Percentiles rank a stretch among this genome's conserved stretches.
Evolutionary conservation across 805 yeast species (phyloP).

Genomic region (Blastobotrys attinorum): DNA sequence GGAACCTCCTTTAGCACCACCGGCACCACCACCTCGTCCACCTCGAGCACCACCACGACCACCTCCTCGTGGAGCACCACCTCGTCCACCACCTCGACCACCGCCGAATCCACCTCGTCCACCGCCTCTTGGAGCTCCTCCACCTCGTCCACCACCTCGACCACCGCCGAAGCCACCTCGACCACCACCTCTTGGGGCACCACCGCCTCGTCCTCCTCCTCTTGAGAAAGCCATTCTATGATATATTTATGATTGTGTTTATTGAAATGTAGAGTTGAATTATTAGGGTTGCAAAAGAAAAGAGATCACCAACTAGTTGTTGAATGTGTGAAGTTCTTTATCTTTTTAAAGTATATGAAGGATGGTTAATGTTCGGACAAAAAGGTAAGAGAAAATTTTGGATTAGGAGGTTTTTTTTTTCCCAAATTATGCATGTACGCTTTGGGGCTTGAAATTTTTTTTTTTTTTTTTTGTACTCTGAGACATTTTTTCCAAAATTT

Average conservation of each 20-base stretch:
- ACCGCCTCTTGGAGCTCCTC: constrained; percentile 17
- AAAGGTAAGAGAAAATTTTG: no score
- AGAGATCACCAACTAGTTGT: constrained; percentile 1
- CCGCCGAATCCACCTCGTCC: constrained; percentile 38
- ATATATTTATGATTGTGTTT: not conserved
- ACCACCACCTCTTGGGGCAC: constrained; percentile 33
- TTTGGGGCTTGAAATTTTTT: no score
- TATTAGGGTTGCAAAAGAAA: no score
- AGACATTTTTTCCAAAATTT: no score
- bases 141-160: constrained; percentile 26
- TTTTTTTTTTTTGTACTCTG: no score
- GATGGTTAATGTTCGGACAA: no score
- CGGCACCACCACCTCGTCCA: constrained; percentile 48
- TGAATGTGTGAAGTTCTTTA: not conserved
- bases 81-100: constrained; percentile 21
- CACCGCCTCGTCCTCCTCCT: constrained; percentile 14
- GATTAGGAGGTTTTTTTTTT: no score
- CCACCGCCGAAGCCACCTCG: constrained; percentile 33
- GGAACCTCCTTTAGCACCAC: constrained; percentile 63
- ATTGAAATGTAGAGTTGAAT: no score
- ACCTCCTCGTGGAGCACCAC: constrained; percentile 46
- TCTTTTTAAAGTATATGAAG: no score
- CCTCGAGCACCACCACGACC: constrained; percentile 38
- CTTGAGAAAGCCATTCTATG: constrained; percentile 5
- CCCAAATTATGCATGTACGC: no score